These are phyloP conservation scores for Hypoxylon fragiforme DNA, from an alignment of 495 filamentous ascomycete genomes.

Conservation along the genomic window DNA sequence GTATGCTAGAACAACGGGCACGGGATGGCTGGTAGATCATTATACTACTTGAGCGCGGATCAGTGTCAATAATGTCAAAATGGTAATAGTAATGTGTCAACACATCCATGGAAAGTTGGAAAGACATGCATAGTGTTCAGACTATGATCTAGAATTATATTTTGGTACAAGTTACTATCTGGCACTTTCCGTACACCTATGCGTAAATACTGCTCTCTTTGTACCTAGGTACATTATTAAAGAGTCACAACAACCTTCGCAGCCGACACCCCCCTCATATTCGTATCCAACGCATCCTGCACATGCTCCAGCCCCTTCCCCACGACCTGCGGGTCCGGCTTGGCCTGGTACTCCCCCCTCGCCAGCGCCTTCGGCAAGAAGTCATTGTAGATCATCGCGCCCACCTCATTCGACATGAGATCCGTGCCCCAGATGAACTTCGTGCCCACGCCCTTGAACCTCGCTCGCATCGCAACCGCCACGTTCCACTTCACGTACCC, in stretches of 20 bases:
- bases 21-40: background rate
- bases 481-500: background rate
- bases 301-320: constrained; percentile 46
- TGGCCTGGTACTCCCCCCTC: constrained; percentile 27
- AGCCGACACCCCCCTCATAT: constrained; percentile 46
- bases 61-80: too few species aligned
- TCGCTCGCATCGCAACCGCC: background rate
- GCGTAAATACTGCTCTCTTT: background rate
- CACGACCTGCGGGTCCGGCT: constrained; percentile 41
- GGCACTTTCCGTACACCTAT: background rate
- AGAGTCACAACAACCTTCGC: constrained; percentile 49
- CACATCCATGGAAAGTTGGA: too few species aligned
- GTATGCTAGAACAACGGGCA: background rate
- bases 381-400: constrained; percentile 37
- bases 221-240: too few species aligned
- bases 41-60: background rate
- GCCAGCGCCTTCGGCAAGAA: constrained; percentile 44
- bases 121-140: too few species aligned
- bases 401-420: constrained; percentile 33
- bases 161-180: too few species aligned
- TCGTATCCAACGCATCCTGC: constrained; percentile 45
- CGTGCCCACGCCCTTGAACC: constrained; percentile 11
- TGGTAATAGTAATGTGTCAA: too few species aligned
- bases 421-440: constrained; percentile 14
- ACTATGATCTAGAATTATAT: too few species aligned